These are phyloP conservation scores for Rhodotorula kratochvilovae DNA, from an alignment of 768 basidiomycete genomes.

Conservation along the genomic window DNA sequence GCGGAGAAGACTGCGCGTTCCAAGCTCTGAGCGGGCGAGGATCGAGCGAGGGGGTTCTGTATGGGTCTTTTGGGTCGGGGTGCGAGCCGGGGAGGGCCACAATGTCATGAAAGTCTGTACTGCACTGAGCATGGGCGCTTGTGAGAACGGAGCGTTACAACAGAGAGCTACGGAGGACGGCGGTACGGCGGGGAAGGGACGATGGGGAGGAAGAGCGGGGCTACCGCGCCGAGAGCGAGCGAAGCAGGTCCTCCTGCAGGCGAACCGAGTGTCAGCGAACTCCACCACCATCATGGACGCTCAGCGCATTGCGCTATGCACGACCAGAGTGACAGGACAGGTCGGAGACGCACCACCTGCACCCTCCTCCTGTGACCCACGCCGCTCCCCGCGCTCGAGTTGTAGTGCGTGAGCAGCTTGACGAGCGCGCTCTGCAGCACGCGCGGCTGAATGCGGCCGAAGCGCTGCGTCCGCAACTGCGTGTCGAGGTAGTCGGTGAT, in stretches of 20 bases:
- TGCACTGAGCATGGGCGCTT: too few species aligned
- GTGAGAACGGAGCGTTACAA: neutral
- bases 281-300: too few species aligned
- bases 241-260: conserved; percentile 22
- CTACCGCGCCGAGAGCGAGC: conserved; percentile 6
- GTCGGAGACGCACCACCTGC: neutral
- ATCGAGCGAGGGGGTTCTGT: neutral
- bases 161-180: neutral
- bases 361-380: conserved; percentile 44
- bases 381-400: conserved; percentile 36
- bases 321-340: neutral
- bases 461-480: conserved; percentile 44
- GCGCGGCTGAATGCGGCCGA: conserved; percentile 44
- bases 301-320: too few species aligned
- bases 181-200: neutral
- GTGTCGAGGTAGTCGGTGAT: conserved; percentile 37
- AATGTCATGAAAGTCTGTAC: neutral
- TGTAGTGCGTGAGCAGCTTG: conserved; percentile 45
- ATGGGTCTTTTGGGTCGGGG: neutral
- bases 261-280: neutral
- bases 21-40: neutral
- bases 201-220: neutral
- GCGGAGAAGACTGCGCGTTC: neutral
- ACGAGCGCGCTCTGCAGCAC: conserved; percentile 45
- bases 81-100: too few species aligned